Evolutionary conservation across 176 grass and related monocot species (phyloP).

Genomic region (Typha latifolia): DNA sequence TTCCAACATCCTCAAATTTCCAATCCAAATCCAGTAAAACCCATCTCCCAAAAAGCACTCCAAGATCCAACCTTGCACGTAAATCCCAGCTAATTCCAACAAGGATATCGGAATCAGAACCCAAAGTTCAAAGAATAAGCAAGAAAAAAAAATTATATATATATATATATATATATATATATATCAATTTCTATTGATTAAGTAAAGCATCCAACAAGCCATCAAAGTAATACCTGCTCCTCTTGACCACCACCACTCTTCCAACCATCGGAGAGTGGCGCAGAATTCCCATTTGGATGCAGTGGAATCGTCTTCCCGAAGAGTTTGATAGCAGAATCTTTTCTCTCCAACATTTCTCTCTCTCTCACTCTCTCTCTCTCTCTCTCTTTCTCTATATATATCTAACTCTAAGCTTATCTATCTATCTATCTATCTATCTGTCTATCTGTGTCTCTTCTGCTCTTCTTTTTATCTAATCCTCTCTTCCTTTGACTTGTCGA

Average conservation of each 20-base stretch:
- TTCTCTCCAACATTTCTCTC: constrained; percentile 9
- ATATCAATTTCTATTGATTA: no score
- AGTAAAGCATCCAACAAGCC: no score
- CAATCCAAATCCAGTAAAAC: no score
- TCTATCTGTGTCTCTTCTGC: not conserved
- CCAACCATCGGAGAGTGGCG: constrained; percentile 19
- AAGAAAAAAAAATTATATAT: no score
- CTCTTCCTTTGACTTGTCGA: not conserved
- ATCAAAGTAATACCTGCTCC: constrained; percentile 16
- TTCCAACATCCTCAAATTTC: no score
- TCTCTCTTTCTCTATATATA: not conserved
- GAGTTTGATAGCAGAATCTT: constrained; percentile 56
- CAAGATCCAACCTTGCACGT: no score
- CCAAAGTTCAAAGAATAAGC: no score
- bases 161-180: no score
- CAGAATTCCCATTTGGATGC: not conserved
- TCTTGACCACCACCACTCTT: constrained; percentile 21
- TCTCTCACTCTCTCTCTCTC: constrained; percentile 5
- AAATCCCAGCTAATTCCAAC: no score
- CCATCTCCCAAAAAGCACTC: no score
- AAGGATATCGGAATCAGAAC: no score
- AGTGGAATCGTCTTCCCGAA: constrained; percentile 66
- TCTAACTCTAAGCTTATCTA: no score
- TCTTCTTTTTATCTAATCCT: not conserved
- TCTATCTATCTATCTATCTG: not conserved